Percentiles rank a stretch among this genome's conserved stretches.
Conservation (phyloP, 345 rosid species). For the Pseudoturritis turrita region DNA sequence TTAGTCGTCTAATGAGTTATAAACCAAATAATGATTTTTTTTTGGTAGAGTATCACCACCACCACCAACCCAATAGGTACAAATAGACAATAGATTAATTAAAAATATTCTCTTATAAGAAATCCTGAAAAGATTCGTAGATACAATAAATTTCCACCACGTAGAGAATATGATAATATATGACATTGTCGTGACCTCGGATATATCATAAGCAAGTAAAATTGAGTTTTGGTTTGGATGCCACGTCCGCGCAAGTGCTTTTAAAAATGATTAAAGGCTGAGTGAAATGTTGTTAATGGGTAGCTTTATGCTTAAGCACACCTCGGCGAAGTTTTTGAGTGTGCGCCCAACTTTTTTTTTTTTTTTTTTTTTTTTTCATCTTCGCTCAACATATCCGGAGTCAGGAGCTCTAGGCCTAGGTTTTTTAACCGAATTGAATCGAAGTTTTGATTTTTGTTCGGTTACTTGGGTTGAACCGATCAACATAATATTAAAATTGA, state of each 20-base stretch:
- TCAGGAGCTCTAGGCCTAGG: too few species aligned
- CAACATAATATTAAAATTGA: too few species aligned
- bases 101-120: not conserved
- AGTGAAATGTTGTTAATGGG: not conserved
- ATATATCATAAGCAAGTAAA: not conserved
- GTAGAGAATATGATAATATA: not conserved
- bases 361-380: too few species aligned
- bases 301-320: not conserved
- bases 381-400: too few species aligned
- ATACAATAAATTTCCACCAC: constrained; percentile 1
- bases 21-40: not conserved
- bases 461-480: too few species aligned
- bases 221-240: not conserved
- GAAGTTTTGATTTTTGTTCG: too few species aligned
- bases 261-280: not conserved
- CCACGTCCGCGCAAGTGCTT: not conserved
- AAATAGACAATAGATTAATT: not conserved
- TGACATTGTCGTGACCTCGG: constrained; percentile 8
- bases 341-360: not conserved
- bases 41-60: not conserved
- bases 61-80: constrained; percentile 7
- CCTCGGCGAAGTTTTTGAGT: not conserved
- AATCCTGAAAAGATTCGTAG: constrained; percentile 1
- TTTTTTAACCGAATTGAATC: too few species aligned
- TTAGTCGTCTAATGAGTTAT: not conserved